phyloP scores from a whole-genome alignment of 495 filamentous ascomycete genomes.

The Arthonia radiata region DNA sequence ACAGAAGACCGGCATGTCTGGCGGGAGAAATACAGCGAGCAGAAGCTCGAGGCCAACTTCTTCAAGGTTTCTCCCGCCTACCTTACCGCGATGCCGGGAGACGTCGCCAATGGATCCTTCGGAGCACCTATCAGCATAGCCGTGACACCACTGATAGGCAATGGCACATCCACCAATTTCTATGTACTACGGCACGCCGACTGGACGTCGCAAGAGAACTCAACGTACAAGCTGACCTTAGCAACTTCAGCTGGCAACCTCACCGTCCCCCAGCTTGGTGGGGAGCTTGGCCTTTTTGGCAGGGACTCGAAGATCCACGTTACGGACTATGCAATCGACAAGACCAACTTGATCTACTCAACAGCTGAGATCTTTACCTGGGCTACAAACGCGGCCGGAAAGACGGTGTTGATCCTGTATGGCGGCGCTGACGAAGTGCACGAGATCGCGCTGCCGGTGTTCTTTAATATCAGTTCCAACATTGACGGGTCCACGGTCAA shows the following conservation, averaged over 20 bases:
- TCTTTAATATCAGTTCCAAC: too few relatives aligned
- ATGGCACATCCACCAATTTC: constrained; percentile 1
- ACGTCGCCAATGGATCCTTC: neutral
- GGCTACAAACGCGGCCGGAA: neutral
- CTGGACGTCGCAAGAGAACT: neutral
- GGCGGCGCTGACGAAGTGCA: neutral
- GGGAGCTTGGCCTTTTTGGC: neutral
- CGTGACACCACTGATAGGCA: constrained; percentile 1
- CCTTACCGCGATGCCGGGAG: neutral
- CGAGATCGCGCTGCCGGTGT: too few relatives aligned
- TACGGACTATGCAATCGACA: neutral
- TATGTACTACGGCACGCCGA: constrained; percentile 2
- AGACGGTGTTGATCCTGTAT: neutral
- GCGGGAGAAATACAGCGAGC: constrained; percentile 1
- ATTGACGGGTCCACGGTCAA: too few relatives aligned
- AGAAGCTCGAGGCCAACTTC: constrained; percentile 1
- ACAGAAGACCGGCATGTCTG: neutral
- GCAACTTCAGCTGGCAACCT: neutral
- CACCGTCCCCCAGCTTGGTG: neutral
- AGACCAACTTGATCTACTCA: neutral
- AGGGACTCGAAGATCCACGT: neutral
- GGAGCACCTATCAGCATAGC: neutral
- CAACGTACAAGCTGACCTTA: constrained; percentile 2
- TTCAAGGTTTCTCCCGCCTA: neutral
- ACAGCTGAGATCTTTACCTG: neutral